Conservation (phyloP, 176 grass and related monocot genomes). For the Miscanthus lutarioriparius region DNA sequence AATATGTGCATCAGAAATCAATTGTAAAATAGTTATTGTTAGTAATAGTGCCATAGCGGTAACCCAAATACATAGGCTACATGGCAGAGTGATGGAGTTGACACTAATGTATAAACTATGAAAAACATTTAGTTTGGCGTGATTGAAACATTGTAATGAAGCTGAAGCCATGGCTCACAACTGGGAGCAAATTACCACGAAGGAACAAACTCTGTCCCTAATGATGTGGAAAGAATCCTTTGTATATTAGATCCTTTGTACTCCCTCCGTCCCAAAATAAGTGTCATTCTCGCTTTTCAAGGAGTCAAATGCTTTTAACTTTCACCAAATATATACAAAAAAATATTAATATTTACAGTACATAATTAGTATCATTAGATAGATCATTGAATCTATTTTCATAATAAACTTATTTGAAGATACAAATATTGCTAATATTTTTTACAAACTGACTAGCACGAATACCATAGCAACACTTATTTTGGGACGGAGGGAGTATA, state of each 20-base stretch:
- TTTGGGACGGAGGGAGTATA: not conserved
- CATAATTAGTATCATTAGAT: no score
- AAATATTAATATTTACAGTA: no score
- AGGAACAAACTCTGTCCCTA: slow-evolving; percentile 1
- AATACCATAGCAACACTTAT: no score
- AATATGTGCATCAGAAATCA: not conserved
- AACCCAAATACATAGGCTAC: not conserved
- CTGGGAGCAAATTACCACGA: not conserved
- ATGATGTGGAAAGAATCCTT: not conserved
- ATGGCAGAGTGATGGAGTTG: not conserved
- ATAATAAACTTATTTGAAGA: no score
- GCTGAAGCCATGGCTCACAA: not conserved
- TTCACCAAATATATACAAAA: no score
- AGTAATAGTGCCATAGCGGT: not conserved
- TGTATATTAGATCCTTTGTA: not conserved
- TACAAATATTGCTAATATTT: no score
- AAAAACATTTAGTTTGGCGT: not conserved
- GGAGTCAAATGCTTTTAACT: no score
- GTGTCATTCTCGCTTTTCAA: no score
- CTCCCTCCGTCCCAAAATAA: no score
- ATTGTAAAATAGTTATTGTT: not conserved
- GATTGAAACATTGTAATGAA: not conserved
- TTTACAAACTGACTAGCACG: no score
- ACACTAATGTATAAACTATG: slow-evolving; percentile 9
- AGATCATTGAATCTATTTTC: no score